Base-by-base conservation (phyloP, 306 rosid species). In the Senna siamea region DNA sequence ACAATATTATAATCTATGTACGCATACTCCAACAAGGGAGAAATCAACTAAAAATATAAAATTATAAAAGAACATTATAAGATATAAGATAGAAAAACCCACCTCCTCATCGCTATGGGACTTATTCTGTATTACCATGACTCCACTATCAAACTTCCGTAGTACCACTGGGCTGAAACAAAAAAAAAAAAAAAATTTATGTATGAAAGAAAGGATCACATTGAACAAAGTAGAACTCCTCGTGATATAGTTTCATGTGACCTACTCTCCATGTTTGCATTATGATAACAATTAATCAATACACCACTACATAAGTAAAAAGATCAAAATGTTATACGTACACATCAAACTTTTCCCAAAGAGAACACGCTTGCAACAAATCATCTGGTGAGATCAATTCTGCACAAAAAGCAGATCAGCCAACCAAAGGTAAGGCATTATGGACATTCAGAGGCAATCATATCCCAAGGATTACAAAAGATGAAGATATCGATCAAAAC, bases 301-400 rank as follows among this genome's bases (percentile, higher is more conserved):
- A 67, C 30, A 41, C 6, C 37, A 63, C 40, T 23, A 75, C 51
- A 77, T 11, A 73, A 74, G 84, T 47, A 50, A 74, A 60, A 46
- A 58, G 37, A 79, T 73, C 70, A 77, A 50, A 41, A 48, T 59
- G 34, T 46, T 30, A 70, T 72, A 88, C 97, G 37, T 91, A 94
- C 97, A 91, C 98, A 52, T 93, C 96, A 83, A 94, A 88, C 85
- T 92, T 94, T 85, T 89, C 97, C 99, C 99, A 94, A 19, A 94
- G 89, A 54, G 80, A 85, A 84, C 99, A 94, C 41, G 97, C 99
- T 89, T 83, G 97, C 84, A 91, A 69, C 86, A 91, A 87, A 86
- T 94, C 99, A 66, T 94, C 97, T 2, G 99, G 99, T 17, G 99
- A 91, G 56, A 94, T 94, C 87, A 94, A 79, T 84, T 94, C 99